These are phyloP conservation scores for Vigna trinervia DNA, from an alignment of 306 rosid species.

Conservation along the genomic window DNA sequence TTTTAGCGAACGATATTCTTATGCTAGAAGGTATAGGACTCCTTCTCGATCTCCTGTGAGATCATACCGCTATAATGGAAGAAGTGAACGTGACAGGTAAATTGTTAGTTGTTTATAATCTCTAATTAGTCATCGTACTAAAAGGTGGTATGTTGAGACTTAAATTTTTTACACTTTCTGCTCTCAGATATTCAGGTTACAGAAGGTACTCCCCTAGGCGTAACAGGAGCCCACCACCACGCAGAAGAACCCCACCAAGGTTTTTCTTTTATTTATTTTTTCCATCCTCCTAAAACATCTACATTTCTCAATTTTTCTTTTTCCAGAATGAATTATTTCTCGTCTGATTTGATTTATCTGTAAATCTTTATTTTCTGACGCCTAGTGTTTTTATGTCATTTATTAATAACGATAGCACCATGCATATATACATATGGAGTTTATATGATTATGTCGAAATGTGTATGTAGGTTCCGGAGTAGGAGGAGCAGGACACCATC, in stretches of 20 bases:
- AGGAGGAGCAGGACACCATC: conserved; percentile 87
- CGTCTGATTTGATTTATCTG: not conserved
- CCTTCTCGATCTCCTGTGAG: conserved; percentile 90
- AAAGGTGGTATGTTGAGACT: conserved; percentile 8
- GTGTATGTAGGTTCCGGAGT: conserved; percentile 69
- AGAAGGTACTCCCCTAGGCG: conserved; percentile 95
- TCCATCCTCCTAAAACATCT: not conserved
- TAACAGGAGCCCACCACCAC: conserved; percentile 81
- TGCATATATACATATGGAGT: not conserved
- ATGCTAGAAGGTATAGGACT: conserved; percentile 90
- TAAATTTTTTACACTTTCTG: conserved; percentile 6
- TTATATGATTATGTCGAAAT: conserved; percentile 9
- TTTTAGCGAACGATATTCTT: conserved; percentile 91
- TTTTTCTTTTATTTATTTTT: conserved; percentile 31
- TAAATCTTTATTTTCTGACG: not conserved
- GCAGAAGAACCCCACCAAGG: conserved; percentile 89
- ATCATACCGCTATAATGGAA: conserved; percentile 80
- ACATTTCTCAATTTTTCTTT: not conserved
- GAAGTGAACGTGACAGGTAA: conserved; percentile 75
- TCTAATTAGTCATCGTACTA: not conserved
- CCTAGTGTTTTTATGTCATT: not conserved
- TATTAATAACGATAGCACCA: not conserved
- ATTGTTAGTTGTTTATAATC: not conserved
- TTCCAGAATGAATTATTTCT: not conserved
- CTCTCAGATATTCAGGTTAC: conserved; percentile 71